A percentile compares a stretch with the other conserved stretches of the same genome.
These are phyloP conservation scores for Citrus unshiu DNA, from an alignment of 345 rosid genomes.

Conservation along the genomic window DNA sequence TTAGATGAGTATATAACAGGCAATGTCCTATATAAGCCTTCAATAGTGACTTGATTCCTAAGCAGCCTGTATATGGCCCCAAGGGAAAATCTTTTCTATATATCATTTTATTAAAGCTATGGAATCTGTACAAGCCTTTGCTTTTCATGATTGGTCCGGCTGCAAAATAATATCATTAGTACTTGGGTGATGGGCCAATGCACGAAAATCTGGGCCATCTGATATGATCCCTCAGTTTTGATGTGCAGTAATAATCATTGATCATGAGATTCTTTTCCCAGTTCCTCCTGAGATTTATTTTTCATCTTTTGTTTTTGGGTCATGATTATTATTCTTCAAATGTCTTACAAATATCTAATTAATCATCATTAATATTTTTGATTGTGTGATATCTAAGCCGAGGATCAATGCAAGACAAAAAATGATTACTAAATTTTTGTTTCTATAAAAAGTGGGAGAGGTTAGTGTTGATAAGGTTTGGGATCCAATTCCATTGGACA, in stretches of 20 bases:
- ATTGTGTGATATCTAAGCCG: background rate
- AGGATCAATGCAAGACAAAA: background rate
- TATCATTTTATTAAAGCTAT: background rate
- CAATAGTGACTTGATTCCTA: constrained; percentile 25
- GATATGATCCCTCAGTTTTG: background rate
- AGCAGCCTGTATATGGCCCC: constrained; percentile 12
- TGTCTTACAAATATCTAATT: background rate
- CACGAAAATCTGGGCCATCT: constrained; percentile 3
- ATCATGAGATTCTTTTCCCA: background rate
- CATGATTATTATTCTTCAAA: background rate
- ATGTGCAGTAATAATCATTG: constrained; percentile 3
- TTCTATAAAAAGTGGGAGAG: constrained; percentile 7
- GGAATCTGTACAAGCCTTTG: background rate
- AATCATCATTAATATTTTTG: background rate
- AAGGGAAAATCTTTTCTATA: background rate
- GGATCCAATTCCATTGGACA: constrained; percentile 1
- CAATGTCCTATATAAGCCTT: constrained; percentile 10
- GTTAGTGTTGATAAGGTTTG: constrained; percentile 13
- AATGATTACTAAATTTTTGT: background rate
- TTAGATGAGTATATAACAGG: constrained; percentile 15
- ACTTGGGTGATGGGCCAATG: background rate
- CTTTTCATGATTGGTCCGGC: constrained; percentile 4
- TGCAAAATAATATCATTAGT: background rate
- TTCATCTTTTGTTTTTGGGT: background rate
- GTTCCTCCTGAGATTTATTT: background rate